Evolutionary conservation across 2,329 filamentous ascomycete genomes (phyloP).

Genomic region (Claviceps sp.): DNA sequence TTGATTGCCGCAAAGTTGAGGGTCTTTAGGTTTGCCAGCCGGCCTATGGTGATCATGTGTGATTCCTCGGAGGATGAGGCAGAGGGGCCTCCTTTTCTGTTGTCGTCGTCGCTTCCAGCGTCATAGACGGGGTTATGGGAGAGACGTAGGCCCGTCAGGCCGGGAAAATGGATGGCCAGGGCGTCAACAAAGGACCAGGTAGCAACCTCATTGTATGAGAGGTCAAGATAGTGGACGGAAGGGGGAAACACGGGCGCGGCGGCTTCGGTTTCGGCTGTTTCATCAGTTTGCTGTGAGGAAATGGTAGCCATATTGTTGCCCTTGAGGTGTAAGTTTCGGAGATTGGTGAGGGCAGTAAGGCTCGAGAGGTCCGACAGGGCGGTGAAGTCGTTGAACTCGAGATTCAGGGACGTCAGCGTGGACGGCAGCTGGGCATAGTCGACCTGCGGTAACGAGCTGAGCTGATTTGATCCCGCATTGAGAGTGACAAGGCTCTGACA

Average conservation of each 20-base stretch:
- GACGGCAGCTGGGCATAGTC: conserved; percentile 27
- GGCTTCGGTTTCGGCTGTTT: conserved; percentile 20
- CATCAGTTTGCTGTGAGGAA: conserved; percentile 10
- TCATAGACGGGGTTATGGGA: conserved; percentile 78
- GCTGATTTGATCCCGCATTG: conserved; percentile 42
- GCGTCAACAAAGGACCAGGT: conserved; percentile 64
- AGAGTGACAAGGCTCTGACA: conserved; percentile 42
- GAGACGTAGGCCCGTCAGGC: conserved; percentile 61
- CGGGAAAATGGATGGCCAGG: conserved; percentile 56
- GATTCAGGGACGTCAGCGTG: conserved; percentile 47
- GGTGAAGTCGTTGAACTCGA: conserved; percentile 61
- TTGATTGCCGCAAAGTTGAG: conserved; percentile 67
- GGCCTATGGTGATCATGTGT: conserved; percentile 77
- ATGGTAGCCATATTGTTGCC: conserved; percentile 53
- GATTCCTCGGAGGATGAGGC: conserved; percentile 56
- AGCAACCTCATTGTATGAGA: conserved; percentile 58
- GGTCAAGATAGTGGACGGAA: conserved; percentile 51
- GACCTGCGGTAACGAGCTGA: conserved; percentile 35
- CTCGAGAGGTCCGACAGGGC: conserved; percentile 42
- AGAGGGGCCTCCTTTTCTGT: conserved; percentile 8
- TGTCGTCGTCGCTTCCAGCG: conserved; percentile 29
- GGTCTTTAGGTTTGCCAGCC: conserved; percentile 50
- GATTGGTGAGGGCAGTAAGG: conserved; percentile 35
- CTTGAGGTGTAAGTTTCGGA: conserved; percentile 58
- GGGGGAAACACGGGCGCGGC: conserved; percentile 34